These are phyloP conservation scores for Pseudoneurospora amorphoporcata DNA, from an alignment of 495 filamentous ascomycete species.

Conservation along the genomic window DNA sequence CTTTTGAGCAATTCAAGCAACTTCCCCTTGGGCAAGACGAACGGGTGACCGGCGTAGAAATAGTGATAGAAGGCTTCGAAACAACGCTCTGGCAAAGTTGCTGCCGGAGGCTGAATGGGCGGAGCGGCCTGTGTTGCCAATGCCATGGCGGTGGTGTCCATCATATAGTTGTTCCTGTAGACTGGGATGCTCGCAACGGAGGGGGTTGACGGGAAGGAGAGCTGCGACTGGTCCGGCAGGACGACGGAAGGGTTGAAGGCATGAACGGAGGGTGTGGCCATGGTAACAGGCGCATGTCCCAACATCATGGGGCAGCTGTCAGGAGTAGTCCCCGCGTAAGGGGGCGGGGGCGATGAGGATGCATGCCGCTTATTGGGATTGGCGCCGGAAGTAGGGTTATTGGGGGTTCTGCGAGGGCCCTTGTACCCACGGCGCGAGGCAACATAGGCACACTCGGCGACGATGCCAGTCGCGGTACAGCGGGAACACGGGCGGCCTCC, in stretches of 20 bases:
- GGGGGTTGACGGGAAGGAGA: slow-evolving; percentile 24
- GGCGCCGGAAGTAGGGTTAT: slow-evolving; percentile 9
- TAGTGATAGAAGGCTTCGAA: slow-evolving; percentile 49
- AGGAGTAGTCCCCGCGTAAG: slow-evolving; percentile 16
- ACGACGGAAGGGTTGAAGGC: slow-evolving; percentile 29
- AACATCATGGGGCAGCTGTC: slow-evolving; percentile 39
- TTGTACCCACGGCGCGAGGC: slow-evolving; percentile 43
- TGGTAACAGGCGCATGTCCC: slow-evolving; percentile 22
- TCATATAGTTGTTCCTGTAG: slow-evolving; percentile 26
- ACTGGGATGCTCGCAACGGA: slow-evolving; percentile 22
- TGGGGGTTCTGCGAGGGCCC: slow-evolving; percentile 31
- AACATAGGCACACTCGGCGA: slow-evolving; percentile 36
- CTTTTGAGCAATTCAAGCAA: slow-evolving; percentile 37
- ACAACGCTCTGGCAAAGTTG: slow-evolving; percentile 36
- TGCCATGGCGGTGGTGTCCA: slow-evolving; percentile 16
- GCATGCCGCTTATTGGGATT: slow-evolving; percentile 43
- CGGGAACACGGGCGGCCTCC: slow-evolving; percentile 36
- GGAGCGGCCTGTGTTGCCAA: slow-evolving; percentile 3
- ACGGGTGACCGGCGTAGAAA: slow-evolving; percentile 63
- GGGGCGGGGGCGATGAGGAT: slow-evolving; percentile 35
- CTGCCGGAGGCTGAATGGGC: slow-evolving; percentile 18
- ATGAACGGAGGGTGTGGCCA: slow-evolving; percentile 18
- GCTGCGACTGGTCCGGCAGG: slow-evolving; percentile 29
- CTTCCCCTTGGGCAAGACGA: slow-evolving; percentile 43
- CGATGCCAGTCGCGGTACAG: slow-evolving; percentile 25